Evolutionary conservation across 108 stramenopile species (phyloP).

Genomic region (Epipyxis sp.): DNA sequence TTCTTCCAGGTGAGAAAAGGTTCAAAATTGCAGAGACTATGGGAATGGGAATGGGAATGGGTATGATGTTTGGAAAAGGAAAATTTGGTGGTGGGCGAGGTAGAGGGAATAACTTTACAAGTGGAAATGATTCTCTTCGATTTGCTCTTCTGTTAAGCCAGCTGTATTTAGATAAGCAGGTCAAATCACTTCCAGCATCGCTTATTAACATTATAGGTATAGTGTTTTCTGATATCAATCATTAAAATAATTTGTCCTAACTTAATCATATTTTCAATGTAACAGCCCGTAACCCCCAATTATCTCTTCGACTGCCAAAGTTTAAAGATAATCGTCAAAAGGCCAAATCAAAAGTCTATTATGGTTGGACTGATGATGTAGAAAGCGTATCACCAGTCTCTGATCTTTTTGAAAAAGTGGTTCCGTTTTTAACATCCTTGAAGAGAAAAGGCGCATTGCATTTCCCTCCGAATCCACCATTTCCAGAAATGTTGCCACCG

Average conservation of each 20-base stretch:
- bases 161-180: slow-evolving; percentile 34
- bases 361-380: slow-evolving; percentile 38
- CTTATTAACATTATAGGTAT: slow-evolving; percentile 40
- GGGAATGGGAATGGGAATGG: no score
- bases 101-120: background rate
- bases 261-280: no score
- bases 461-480: slow-evolving; percentile 37
- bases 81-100: no score
- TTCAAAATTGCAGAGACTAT: background rate
- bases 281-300: slow-evolving; percentile 38
- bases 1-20: no score
- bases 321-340: slow-evolving; percentile 33
- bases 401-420: slow-evolving; percentile 27
- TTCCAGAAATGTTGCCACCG: slow-evolving; percentile 9
- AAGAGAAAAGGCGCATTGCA: slow-evolving; percentile 35
- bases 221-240: no score
- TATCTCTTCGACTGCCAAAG: slow-evolving; percentile 41
- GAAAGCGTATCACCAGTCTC: slow-evolving; percentile 26
- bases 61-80: background rate
- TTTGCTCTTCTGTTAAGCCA: slow-evolving; percentile 36
- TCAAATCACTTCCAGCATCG: slow-evolving; percentile 40
- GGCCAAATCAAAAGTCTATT: slow-evolving; percentile 21
- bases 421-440: slow-evolving; percentile 27
- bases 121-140: slow-evolving; percentile 39
- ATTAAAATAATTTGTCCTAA: no score